Evolutionary conservation across 192 early-diverging fungal species (phyloP).

Genomic region (Linnemannia zychae): DNA sequence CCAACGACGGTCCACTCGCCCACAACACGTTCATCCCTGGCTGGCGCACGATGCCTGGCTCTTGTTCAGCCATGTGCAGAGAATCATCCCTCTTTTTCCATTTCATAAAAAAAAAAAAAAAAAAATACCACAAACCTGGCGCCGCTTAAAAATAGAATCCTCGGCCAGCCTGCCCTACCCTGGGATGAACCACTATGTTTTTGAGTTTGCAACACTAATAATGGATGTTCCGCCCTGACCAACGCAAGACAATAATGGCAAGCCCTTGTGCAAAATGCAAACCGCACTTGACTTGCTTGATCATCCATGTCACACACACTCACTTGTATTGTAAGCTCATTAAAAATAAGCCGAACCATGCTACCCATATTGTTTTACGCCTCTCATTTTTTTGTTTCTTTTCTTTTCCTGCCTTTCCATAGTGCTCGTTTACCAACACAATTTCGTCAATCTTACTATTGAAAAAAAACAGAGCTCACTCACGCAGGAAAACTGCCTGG

Average conservation of each 20-base stretch:
- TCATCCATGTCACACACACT: too few relatives aligned
- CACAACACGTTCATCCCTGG: background rate
- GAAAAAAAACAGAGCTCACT: background rate
- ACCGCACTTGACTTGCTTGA: too few relatives aligned
- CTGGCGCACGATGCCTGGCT: constrained; percentile 4
- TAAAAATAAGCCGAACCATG: too few relatives aligned
- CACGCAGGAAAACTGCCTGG: background rate
- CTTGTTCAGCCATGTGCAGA: background rate
- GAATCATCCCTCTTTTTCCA: background rate
- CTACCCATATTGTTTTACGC: background rate
- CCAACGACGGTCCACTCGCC: background rate
- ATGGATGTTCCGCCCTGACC: background rate
- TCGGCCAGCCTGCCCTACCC: background rate
- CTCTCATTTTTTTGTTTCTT: background rate
- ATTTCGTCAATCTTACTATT: background rate
- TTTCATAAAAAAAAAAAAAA: too few relatives aligned
- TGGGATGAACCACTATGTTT: background rate
- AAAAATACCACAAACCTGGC: background rate
- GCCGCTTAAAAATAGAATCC: background rate
- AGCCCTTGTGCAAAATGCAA: too few relatives aligned
- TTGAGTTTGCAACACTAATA: constrained; percentile 7
- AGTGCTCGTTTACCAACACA: background rate
- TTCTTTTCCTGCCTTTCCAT: constrained; percentile 1
- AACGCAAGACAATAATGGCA: background rate
- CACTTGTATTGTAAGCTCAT: too few relatives aligned